Base-by-base conservation (phyloP, 108 stramenopile genomes). In the Poteriospumella lacustris region DNA sequence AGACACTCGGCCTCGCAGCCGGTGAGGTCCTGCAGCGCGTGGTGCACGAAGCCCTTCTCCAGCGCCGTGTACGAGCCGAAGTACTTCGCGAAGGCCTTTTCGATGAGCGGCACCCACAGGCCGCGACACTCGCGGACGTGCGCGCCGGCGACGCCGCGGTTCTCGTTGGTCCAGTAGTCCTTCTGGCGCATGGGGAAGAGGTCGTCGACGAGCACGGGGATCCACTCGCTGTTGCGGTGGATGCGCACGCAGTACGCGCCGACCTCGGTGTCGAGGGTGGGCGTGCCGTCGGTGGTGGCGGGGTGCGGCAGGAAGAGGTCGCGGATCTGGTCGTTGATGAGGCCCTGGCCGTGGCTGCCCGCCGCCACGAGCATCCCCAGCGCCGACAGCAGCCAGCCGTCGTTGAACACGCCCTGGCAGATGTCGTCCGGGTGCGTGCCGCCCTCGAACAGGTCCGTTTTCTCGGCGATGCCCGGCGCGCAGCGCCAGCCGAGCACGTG, bases 171-270 rank as follows among this genome's bases (percentile, higher is more conserved):
- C 52, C 78, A n/a, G 33, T 75, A 44, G 34, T 83, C 15, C 62
- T 15, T 34, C 78, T 76, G 28, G 68, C 69, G 36, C 47, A 80
- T 69, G 1, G 83, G 83, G 42, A 83, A 82, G 36, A 75, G 56
- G 34, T 83, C 83, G 58, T 83, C 83, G 2, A 83, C 75, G n/a
- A 83, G 69, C 26, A 83, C 78, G 58, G 81, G 80, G 58, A 81
- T 76, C 81, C 83, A 82, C 43, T 79, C 36, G 2, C 80, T 75
- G 41, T 59, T 73, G 26, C 41, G 24, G 31, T 59, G 24, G 0
- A 83, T 59, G 24, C 72, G 67, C 0, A 83, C 83, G 15, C 76
- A 75, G 44, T 83, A 83, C n/a, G 83, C 83, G 0, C 83, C 83
- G 1, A 77, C 78, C 36, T 39, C 68, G 58, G 81, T 79, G 26